Evolutionary conservation across 768 basidiomycete genomes (phyloP).

Genomic region (Phanerochaete sordida): DNA sequence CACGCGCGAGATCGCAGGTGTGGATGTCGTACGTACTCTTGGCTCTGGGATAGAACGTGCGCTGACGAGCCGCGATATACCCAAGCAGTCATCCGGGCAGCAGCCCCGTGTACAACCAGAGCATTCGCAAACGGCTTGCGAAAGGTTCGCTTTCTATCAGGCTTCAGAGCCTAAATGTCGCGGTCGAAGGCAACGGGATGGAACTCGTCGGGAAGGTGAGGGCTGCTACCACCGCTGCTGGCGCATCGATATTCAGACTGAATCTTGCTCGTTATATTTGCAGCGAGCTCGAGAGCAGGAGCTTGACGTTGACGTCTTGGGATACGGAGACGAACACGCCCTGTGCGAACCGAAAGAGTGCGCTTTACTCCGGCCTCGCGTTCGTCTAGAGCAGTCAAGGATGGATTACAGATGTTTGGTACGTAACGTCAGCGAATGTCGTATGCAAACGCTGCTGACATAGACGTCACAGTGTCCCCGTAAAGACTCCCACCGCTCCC

Average conservation of each 20-base stretch:
- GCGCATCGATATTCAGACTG: too few relatives aligned
- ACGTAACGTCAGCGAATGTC: neutral
- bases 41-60: conserved; percentile 29
- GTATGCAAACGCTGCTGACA: neutral
- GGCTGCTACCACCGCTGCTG: too few relatives aligned
- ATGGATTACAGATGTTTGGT: conserved; percentile 95
- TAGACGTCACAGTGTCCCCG: conserved; percentile 49
- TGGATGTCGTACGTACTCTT: conserved; percentile 16
- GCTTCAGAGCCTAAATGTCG: conserved; percentile 60
- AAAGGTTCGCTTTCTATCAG: conserved; percentile 89
- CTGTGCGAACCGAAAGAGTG: conserved; percentile 87
- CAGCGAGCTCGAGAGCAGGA: conserved; percentile 60
- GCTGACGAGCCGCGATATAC: conserved; percentile 28
- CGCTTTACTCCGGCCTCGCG: conserved; percentile 67
- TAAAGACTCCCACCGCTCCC: conserved; percentile 68
- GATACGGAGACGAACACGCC: conserved; percentile 73
- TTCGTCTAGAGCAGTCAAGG: conserved; percentile 59
- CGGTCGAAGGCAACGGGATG: conserved; percentile 45
- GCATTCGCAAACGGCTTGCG: conserved; percentile 51
- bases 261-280: conserved; percentile 40
- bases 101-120: conserved; percentile 14
- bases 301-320: conserved; percentile 69
- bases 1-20: conserved; percentile 58
- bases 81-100: conserved; percentile 90
- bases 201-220: neutral